These are phyloP conservation scores for Diplotaxis tenuifolia DNA, from an alignment of 345 rosid genomes.

Conservation along the genomic window DNA sequence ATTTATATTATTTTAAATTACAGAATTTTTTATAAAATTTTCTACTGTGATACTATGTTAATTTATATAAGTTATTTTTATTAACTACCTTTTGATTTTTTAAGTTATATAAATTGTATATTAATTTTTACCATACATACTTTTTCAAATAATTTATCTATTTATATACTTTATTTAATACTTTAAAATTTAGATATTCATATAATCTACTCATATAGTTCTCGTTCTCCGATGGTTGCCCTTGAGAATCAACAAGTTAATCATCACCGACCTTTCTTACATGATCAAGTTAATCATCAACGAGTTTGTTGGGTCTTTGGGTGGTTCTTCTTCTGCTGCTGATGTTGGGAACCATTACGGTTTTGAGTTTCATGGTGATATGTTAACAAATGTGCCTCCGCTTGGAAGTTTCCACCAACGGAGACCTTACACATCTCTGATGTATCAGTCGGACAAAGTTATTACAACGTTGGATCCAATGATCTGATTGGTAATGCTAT, in stretches of 20 bases:
- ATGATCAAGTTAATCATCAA: constrained; percentile 21
- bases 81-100: not conserved
- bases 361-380: not conserved
- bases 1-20: not conserved
- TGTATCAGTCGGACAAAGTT: not conserved
- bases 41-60: not conserved
- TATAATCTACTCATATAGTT: not conserved
- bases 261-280: not conserved
- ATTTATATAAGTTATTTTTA: not conserved
- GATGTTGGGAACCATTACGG: not conserved
- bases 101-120: not conserved
- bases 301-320: constrained; percentile 1
- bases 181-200: not conserved
- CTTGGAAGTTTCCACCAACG: not conserved
- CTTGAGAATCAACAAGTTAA: not conserved
- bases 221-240: not conserved
- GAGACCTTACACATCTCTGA: not conserved
- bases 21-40: not conserved
- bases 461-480: constrained; percentile 11
- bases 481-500: constrained; percentile 12
- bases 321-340: not conserved
- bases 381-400: constrained; percentile 9
- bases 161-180: not conserved
- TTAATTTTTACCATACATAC: not conserved
- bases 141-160: not conserved